A percentile compares a stretch with the other conserved stretches of the same genome.
Conservation (phyloP, 2,329 filamentous ascomycete genomes). For the Pyrenophora seminiperda region DNA sequence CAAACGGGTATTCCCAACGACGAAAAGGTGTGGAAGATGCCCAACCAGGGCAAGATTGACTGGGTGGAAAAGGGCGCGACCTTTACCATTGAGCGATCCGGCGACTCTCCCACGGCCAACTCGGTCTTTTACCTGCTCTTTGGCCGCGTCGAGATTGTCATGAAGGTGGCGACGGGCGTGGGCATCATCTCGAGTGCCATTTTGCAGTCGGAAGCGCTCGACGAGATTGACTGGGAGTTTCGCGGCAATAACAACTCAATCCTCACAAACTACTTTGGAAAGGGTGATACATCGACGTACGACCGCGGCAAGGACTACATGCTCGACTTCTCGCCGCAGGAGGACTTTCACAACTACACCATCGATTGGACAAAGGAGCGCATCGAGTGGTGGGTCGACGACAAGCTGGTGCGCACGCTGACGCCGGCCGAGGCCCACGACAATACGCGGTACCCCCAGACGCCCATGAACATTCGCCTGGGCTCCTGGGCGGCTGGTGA, state of each 20-base stretch:
- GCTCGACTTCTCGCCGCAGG: slow-evolving; percentile 38
- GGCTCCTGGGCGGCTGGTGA: slow-evolving; percentile 70
- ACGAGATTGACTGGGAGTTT: slow-evolving; percentile 61
- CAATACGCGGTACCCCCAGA: slow-evolving; percentile 70
- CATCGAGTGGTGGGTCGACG: slow-evolving; percentile 70
- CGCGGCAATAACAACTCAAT: slow-evolving; percentile 49
- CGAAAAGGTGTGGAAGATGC: slow-evolving; percentile 63
- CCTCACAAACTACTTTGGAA: slow-evolving; percentile 61
- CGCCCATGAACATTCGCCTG: slow-evolving; percentile 72
- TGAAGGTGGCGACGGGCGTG: slow-evolving; percentile 55
- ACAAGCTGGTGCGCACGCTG: slow-evolving; percentile 64
- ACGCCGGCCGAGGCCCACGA: slow-evolving; percentile 63
- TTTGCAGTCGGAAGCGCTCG: slow-evolving; percentile 57
- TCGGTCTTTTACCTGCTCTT: slow-evolving; percentile 64
- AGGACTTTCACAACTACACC: slow-evolving; percentile 50
- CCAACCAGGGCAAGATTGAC: slow-evolving; percentile 67
- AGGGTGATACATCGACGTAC: slow-evolving; percentile 59
- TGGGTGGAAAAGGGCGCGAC: slow-evolving; percentile 69
- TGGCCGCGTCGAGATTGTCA: slow-evolving; percentile 56
- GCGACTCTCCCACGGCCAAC: slow-evolving; percentile 77
- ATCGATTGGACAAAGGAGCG: slow-evolving; percentile 70
- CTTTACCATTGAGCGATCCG: slow-evolving; percentile 72
- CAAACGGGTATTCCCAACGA: slow-evolving; percentile 51
- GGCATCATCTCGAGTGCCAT: slow-evolving; percentile 59
- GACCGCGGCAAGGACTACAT: slow-evolving; percentile 51